Conservation (phyloP, 2,329 filamentous ascomycete genomes). For the Simplicillium aogashimaense region DNA sequence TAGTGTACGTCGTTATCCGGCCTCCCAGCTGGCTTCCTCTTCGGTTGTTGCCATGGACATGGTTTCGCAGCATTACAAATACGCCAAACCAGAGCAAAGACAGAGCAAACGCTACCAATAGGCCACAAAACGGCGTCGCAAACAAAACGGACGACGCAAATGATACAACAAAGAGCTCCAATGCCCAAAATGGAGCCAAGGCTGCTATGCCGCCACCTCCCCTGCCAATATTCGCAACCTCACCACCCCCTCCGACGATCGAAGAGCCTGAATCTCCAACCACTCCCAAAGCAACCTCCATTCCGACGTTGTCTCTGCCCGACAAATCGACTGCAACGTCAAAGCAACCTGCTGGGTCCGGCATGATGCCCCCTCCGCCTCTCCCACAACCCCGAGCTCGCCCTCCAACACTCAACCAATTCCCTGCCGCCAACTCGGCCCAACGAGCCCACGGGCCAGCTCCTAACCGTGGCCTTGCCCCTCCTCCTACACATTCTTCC, state of each 20-base stretch:
- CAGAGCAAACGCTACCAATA: neutral
- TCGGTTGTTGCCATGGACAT: constrained; percentile 9
- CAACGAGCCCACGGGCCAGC: constrained; percentile 35
- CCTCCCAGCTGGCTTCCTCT: constrained; percentile 36
- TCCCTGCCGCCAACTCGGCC: constrained; percentile 41
- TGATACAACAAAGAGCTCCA: constrained; percentile 23
- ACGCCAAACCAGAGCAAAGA: too few relatives aligned
- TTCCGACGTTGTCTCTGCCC: constrained; percentile 12
- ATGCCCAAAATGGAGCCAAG: constrained; percentile 26
- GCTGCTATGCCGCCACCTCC: constrained; percentile 17
- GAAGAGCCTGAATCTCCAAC: constrained; percentile 11
- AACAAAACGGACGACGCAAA: constrained; percentile 1
- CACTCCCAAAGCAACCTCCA: constrained; percentile 7
- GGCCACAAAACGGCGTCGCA: constrained; percentile 11
- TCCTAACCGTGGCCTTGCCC: constrained; percentile 40
- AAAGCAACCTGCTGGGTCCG: constrained; percentile 1
- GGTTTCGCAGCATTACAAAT: neutral
- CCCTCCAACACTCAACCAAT: constrained; percentile 27
- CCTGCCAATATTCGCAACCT: neutral
- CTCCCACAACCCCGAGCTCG: constrained; percentile 15
- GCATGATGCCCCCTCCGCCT: constrained; percentile 6
- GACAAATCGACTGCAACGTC: constrained; percentile 8
- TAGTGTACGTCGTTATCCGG: constrained; percentile 46
- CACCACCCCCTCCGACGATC: constrained; percentile 9
- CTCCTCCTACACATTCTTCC: constrained; percentile 42